A percentile compares a stretch with the other conserved stretches of the same genome.
phyloP scores from a whole-genome alignment of 768 basidiomycete species.

The Infundibulicybe gibba region DNA sequence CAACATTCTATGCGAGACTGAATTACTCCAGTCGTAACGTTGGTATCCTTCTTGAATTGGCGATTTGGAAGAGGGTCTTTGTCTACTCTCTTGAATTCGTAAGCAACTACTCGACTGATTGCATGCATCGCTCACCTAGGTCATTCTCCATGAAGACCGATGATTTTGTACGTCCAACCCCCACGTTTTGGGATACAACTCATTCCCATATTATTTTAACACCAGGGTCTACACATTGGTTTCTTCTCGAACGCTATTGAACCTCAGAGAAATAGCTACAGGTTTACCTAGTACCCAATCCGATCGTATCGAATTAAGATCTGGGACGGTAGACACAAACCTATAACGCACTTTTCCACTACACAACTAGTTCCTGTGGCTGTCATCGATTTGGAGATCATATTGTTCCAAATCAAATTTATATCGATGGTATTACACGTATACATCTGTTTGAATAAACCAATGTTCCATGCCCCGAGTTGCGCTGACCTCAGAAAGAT shows the following conservation, averaged over 20 bases:
- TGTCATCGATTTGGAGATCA: no score
- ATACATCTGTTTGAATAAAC: no score
- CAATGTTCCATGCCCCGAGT: no score
- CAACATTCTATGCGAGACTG: background rate
- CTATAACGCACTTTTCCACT: no score
- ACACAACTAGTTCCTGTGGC: no score
- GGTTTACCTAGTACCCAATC: no score
- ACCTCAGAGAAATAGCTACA: conserved; percentile 1
- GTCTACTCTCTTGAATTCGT: background rate
- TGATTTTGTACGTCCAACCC: background rate
- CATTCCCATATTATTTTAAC: background rate
- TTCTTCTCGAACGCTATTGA: background rate
- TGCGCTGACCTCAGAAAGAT: no score
- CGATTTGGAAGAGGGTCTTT: background rate
- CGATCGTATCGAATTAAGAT: no score
- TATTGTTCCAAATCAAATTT: no score
- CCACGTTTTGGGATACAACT: background rate
- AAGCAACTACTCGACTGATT: background rate
- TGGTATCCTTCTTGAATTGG: background rate
- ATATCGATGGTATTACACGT: no score
- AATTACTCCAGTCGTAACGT: background rate
- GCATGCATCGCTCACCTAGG: background rate
- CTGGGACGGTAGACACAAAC: no score
- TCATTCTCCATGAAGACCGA: background rate
- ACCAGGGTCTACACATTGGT: conserved; percentile 2